Evolutionary conservation across 2,329 filamentous ascomycete genomes (phyloP).

Genomic region (Fusarium sp.): DNA sequence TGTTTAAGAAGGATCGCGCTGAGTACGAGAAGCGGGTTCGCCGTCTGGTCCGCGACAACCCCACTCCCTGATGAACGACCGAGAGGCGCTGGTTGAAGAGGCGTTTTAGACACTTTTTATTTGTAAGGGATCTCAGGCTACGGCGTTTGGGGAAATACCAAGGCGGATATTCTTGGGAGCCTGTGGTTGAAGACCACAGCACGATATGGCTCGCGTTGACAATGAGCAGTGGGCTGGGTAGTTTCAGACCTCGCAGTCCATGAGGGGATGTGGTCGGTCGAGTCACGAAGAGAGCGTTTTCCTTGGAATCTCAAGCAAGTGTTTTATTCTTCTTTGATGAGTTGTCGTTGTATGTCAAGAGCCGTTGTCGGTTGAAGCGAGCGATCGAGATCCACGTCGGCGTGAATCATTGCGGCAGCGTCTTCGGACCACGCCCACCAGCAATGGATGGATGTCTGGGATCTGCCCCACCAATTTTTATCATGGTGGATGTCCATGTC

Average conservation of each 20-base stretch:
- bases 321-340: conserved; percentile 1
- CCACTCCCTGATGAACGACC: conserved; percentile 68
- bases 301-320: conserved; percentile 4
- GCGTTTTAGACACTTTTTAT: conserved; percentile 29
- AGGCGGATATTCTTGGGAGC: conserved; percentile 38
- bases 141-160: conserved; percentile 50
- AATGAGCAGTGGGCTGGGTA: conserved; percentile 2
- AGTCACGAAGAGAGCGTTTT: conserved; percentile 5
- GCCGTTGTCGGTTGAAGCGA: conserved; percentile 7
- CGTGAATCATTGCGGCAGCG: conserved; percentile 35
- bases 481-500: conserved; percentile 4
- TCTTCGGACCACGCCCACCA: conserved; percentile 21
- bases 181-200: conserved; percentile 12
- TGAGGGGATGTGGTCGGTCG: neutral
- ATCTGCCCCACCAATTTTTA: conserved; percentile 24
- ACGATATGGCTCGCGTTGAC: conserved; percentile 29
- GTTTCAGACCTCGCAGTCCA: conserved; percentile 1
- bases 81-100: conserved; percentile 4
- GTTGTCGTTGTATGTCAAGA: neutral
- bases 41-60: conserved; percentile 90
- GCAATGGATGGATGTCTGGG: neutral
- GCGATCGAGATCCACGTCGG: conserved; percentile 4
- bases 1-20: conserved; percentile 88
- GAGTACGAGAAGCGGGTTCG: conserved; percentile 92
- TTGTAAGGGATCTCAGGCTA: conserved; percentile 40